Conservation (phyloP, 2,329 filamentous ascomycete genomes). For the Neofusicoccum cordaticola region DNA sequence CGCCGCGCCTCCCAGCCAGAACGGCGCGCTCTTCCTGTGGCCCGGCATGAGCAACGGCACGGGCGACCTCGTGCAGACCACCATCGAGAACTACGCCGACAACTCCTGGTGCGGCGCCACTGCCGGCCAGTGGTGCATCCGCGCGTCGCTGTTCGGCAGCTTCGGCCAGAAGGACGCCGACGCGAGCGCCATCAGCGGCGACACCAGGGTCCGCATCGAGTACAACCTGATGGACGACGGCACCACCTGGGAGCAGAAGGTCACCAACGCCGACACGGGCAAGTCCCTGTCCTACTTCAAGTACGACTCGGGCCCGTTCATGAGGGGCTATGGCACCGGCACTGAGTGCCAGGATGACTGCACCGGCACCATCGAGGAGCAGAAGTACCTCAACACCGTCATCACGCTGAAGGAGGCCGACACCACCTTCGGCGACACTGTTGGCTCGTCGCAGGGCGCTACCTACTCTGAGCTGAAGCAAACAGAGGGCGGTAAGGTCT, state of each 20-base stretch:
- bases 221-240: conserved; percentile 27
- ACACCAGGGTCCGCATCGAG: conserved; percentile 34
- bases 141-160: conserved; percentile 40
- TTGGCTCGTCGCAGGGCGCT: conserved; percentile 3
- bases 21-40: conserved; percentile 43
- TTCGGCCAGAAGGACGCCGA: conserved; percentile 41
- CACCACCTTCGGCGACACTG: conserved; percentile 23
- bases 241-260: conserved; percentile 32
- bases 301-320: conserved; percentile 34
- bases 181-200: conserved; percentile 22
- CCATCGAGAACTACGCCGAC: conserved; percentile 38
- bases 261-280: conserved; percentile 38
- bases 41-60: conserved; percentile 48
- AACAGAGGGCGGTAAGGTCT: conserved; percentile 6
- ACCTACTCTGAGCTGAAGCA: not conserved
- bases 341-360: conserved; percentile 41
- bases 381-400: conserved; percentile 40
- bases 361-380: conserved; percentile 38
- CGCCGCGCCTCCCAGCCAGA: conserved; percentile 36
- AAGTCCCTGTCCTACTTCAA: conserved; percentile 34
- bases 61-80: conserved; percentile 43
- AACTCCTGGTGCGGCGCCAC: conserved; percentile 44
- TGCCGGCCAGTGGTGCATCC: conserved; percentile 42
- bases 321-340: conserved; percentile 41
- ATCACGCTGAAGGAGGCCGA: conserved; percentile 38